phyloP scores from a whole-genome alignment of 1,284 basidiomycete species.

The Leccinum subfulvum region DNA sequence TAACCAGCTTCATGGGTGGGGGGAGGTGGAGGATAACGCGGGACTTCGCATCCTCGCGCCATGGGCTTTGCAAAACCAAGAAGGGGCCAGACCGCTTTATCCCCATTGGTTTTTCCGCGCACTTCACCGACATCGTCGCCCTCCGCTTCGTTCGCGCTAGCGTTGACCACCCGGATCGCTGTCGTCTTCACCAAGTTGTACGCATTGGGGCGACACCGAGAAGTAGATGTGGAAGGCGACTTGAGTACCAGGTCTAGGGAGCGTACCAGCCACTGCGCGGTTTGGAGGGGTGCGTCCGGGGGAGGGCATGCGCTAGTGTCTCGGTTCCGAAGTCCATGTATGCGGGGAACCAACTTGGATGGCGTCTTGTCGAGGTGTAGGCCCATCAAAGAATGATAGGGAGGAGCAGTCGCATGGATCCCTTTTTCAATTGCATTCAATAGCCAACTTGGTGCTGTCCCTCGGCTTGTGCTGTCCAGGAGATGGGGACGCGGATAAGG shows the following conservation, averaged over 20 bases:
- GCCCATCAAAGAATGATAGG: background rate
- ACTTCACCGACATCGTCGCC: slow-evolving; percentile 21
- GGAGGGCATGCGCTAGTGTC: slow-evolving; percentile 4
- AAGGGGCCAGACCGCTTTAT: slow-evolving; percentile 36
- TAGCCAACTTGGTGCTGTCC: slow-evolving; percentile 9
- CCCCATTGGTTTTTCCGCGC: slow-evolving; percentile 6
- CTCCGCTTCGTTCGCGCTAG: slow-evolving; percentile 38
- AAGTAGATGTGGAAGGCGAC: background rate
- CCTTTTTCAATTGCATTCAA: slow-evolving; percentile 3
- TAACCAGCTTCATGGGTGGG: slow-evolving; percentile 32
- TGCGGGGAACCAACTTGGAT: background rate
- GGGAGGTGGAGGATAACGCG: slow-evolving; percentile 48
- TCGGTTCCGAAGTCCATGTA: slow-evolving; percentile 10
- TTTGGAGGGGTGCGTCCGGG: slow-evolving; percentile 1
- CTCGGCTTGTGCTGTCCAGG: background rate
- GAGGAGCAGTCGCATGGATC: background rate
- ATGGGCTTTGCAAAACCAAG: slow-evolving; percentile 4
- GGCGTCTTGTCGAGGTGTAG: background rate
- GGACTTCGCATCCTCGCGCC: slow-evolving; percentile 19
- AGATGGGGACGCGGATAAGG: background rate
- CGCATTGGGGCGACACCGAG: slow-evolving; percentile 17
- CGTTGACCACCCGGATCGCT: slow-evolving; percentile 48
- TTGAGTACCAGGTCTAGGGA: background rate
- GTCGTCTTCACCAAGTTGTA: slow-evolving; percentile 34
- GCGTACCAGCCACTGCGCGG: background rate